A percentile compares a stretch with the other conserved stretches of the same genome.
Evolutionary conservation across 2,329 filamentous ascomycete species (phyloP).

Genomic region (Metarhizium album): DNA sequence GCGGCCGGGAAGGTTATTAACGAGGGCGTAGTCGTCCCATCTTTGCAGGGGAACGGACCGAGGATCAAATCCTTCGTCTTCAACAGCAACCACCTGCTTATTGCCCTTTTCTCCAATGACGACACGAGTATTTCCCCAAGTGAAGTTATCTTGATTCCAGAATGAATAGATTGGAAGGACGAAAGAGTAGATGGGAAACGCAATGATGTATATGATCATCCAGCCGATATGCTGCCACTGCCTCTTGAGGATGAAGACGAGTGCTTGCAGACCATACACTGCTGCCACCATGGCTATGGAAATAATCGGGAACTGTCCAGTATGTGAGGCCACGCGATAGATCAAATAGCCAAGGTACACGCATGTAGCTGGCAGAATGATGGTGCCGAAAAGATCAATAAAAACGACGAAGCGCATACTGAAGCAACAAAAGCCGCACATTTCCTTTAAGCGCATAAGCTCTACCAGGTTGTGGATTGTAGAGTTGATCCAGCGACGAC

Average conservation of each 20-base stretch:
- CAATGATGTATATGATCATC: conserved; percentile 98
- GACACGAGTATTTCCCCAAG: conserved; percentile 96
- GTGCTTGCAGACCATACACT: conserved; percentile 88
- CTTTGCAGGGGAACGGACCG: conserved; percentile 86
- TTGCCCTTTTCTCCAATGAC: conserved; percentile 89
- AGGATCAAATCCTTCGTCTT: conserved; percentile 80
- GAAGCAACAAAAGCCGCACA: conserved; percentile 98
- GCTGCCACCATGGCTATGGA: conserved; percentile 82
- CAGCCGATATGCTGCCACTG: conserved; percentile 98
- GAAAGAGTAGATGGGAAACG: conserved; percentile 89
- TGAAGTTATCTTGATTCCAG: conserved; percentile 99
- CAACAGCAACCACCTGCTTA: conserved; percentile 81
- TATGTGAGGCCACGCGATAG: conserved; percentile 59
- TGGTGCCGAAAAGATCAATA: conserved; percentile 83
- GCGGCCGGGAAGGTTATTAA: conserved; percentile 83
- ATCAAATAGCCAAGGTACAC: conserved; percentile 82
- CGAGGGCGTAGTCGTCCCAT: conserved; percentile 90
- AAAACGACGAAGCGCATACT: conserved; percentile 96
- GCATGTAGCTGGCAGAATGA: conserved; percentile 83
- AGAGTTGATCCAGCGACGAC: conserved; percentile 98
- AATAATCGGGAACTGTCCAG: conserved; percentile 71
- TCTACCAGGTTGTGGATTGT: conserved; percentile 95
- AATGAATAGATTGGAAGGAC: conserved; percentile 91
- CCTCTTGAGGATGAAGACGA: conserved; percentile 93
- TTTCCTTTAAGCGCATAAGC: conserved; percentile 78